Evolutionary conservation across 306 rosid genomes (phyloP).

Genomic region (Alnus rubra): DNA sequence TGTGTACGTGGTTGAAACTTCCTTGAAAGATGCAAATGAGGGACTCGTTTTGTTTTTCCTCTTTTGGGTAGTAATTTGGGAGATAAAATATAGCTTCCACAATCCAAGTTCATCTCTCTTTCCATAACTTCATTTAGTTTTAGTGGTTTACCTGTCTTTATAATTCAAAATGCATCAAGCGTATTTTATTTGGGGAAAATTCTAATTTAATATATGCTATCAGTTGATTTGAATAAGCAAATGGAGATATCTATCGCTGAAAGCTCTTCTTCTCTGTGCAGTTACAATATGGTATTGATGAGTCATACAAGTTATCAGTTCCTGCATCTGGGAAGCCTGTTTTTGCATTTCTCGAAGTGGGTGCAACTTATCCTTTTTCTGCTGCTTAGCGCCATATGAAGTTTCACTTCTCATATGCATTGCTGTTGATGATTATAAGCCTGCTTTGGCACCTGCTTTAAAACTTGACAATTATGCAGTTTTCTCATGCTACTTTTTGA

Average conservation of each 20-base stretch:
- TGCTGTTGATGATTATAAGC: neutral
- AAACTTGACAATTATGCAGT: neutral
- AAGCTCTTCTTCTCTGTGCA: conserved; percentile 18
- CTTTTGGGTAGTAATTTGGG: neutral
- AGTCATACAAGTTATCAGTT: conserved; percentile 40
- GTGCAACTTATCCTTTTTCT: conserved; percentile 4
- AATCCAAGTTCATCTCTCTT: neutral
- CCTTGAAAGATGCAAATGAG: neutral
- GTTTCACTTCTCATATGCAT: neutral
- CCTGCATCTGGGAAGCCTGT: conserved; percentile 30
- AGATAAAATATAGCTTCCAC: neutral
- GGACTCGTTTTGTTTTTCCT: neutral
- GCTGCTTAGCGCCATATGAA: neutral
- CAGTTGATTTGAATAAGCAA: neutral
- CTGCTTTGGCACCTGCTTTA: neutral
- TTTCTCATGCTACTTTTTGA: neutral
- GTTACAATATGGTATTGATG: conserved; percentile 41
- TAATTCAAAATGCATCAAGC: neutral
- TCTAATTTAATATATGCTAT: neutral
- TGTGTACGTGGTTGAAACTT: neutral
- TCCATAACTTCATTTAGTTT: neutral
- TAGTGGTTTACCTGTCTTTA: neutral
- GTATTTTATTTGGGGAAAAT: neutral
- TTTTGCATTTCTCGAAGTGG: conserved; percentile 40
- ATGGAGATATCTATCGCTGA: neutral